These are phyloP conservation scores for Lagenidium sp. DNA, from an alignment of 352 stramenopile species.

Conservation along the genomic window DNA sequence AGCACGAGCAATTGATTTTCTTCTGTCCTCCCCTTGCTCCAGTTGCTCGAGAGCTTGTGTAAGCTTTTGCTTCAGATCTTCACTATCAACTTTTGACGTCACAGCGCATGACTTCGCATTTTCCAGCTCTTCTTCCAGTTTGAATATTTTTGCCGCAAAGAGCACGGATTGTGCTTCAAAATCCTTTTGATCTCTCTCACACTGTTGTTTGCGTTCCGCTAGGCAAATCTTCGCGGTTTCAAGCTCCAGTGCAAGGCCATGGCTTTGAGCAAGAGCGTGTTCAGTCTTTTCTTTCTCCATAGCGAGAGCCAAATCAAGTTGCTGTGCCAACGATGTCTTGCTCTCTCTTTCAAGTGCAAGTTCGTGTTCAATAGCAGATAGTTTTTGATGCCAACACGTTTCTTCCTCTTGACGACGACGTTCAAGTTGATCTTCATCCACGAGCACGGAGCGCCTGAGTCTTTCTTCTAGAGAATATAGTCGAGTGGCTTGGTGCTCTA, in stretches of 20 bases:
- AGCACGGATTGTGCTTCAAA: no score
- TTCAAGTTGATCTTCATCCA: constrained; percentile 41
- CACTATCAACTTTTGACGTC: neutral
- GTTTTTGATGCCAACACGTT: constrained; percentile 46
- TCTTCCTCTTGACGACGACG: constrained; percentile 30
- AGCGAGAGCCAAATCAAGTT: constrained; percentile 21
- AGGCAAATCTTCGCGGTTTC: constrained; percentile 67
- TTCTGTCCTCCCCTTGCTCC: neutral
- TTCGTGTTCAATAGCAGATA: constrained; percentile 43
- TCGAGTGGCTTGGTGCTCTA: constrained; percentile 35
- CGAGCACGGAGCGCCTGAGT: constrained; percentile 31
- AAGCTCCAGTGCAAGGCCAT: constrained; percentile 37
- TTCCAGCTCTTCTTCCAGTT: constrained; percentile 14
- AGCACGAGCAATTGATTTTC: neutral
- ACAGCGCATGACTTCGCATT: neutral
- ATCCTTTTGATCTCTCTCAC: constrained; percentile 31
- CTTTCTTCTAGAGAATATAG: constrained; percentile 35
- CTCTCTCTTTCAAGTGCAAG: constrained; percentile 35
- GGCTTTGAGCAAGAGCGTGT: constrained; percentile 29
- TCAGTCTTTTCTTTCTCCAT: constrained; percentile 33
- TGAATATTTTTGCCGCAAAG: constrained; percentile 13
- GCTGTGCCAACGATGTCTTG: constrained; percentile 22
- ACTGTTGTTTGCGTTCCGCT: constrained; percentile 54
- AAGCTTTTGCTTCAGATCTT: constrained; percentile 1
- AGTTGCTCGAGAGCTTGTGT: neutral